phyloP scores from a whole-genome alignment of 2,329 filamentous ascomycete genomes.

The Arthroderma sp. region DNA sequence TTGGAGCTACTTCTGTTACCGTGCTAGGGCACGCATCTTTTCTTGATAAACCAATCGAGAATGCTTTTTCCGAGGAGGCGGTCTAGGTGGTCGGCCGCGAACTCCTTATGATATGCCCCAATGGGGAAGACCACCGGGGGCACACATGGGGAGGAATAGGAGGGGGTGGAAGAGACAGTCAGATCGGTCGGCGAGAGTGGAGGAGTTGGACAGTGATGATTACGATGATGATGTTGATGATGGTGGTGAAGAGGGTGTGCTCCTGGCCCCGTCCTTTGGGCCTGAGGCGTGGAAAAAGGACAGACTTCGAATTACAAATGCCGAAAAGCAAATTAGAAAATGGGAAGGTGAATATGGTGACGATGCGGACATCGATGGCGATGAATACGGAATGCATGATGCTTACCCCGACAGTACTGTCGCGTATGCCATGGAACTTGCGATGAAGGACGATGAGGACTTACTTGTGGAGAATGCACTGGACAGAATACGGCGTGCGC shows the following conservation, averaged over 20 bases:
- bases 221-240: conserved; percentile 32
- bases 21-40: conserved; percentile 90
- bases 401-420: conserved; percentile 28
- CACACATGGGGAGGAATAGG: conserved; percentile 52
- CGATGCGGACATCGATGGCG: conserved; percentile 38
- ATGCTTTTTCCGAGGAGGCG: conserved; percentile 99
- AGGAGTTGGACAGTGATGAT: conserved; percentile 50
- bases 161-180: conserved; percentile 41
- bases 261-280: conserved; percentile 4
- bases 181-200: conserved; percentile 38
- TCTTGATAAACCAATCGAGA: conserved; percentile 98
- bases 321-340: neutral
- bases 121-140: conserved; percentile 99
- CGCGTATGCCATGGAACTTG: conserved; percentile 38
- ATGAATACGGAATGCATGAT: conserved; percentile 36
- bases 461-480: conserved; percentile 64
- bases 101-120: conserved; percentile 81
- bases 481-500: conserved; percentile 65
- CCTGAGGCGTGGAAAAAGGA: neutral
- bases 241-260: conserved; percentile 30
- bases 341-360: conserved; percentile 33
- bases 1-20: conserved; percentile 85
- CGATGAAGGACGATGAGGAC: conserved; percentile 56
- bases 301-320: neutral
- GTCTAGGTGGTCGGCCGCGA: conserved; percentile 99